These are phyloP conservation scores for Chlorella ohadii DNA, from an alignment of 139 green algal species.

Conservation along the genomic window DNA sequence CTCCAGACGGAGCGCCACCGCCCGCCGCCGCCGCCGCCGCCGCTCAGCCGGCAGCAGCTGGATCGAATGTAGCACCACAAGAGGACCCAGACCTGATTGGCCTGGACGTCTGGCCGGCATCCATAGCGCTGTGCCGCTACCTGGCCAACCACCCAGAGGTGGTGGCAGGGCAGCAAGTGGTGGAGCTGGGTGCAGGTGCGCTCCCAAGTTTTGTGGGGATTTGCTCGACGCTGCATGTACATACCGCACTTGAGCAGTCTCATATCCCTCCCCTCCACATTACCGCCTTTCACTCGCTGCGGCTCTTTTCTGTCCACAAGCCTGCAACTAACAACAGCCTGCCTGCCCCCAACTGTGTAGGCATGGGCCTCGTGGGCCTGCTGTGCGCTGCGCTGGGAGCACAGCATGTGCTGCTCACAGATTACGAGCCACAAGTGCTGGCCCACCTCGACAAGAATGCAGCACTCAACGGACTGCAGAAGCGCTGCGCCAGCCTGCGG, in stretches of 20 bases:
- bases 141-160: conserved; percentile 13
- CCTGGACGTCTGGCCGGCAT: conserved; percentile 37
- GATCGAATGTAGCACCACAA: neutral
- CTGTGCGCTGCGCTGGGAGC: conserved; percentile 14
- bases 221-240: too few species aligned
- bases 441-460: neutral
- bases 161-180: neutral
- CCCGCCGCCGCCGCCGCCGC: neutral
- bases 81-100: conserved; percentile 19
- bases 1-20: neutral
- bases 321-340: too few species aligned
- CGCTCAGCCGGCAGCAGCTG: neutral
- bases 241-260: too few species aligned
- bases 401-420: conserved; percentile 5
- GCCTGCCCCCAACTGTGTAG: neutral
- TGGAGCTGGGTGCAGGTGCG: conserved; percentile 36
- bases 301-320: too few species aligned
- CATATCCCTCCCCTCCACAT: too few species aligned
- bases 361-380: conserved; percentile 33
- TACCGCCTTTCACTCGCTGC: too few species aligned
- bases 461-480: neutral
- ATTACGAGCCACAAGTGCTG: conserved; percentile 25
- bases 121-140: conserved; percentile 31
- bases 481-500: neutral
- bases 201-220: too few species aligned